Base-by-base conservation (phyloP, 2,329 filamentous ascomycete genomes). In the Fusarium anthophilum region DNA sequence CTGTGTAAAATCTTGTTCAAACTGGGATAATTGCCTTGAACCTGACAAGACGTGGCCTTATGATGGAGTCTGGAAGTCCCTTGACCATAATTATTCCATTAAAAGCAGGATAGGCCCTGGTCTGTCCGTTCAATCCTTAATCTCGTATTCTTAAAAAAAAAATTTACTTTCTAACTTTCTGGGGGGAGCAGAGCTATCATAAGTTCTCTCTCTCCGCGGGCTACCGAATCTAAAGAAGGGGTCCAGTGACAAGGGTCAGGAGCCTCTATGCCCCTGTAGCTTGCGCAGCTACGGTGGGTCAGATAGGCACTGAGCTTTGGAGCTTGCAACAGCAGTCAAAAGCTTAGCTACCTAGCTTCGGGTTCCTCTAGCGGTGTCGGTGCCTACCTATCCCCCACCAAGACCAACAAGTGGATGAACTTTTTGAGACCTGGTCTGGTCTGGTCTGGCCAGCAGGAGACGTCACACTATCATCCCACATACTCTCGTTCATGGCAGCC, bases 401-500 rank as follows among this genome's bases (percentile, higher is more conserved):
- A 51, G 48, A 22, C 24, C 26, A 47, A 47, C 32, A 35, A 35
- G 24, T 28, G 45, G 45, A 47, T 56, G n/a, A 53, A 37, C 50
- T 24, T 73, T 71, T 67, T 26, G 39, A 61, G 44, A 67, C 17
- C 38, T 44, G 38, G 28, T 22, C 41, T 24, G 41, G 41, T 26
- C 43, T 44, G 24, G 24, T 45, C 58, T 48, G 37, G 57, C 56
- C 39, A 58, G 56, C 41, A 51, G 41, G 43, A 70, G 60, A 75
- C 72, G 72, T 75, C 69, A 74, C 72, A 63, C 60, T 61, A 62
- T 69, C 59, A 69, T 64, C 47, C 30, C 47, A 68, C 50, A 35
- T 41, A 60, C 70, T 51, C 56, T 59, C 45, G 20, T 61, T 63
- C 65, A 66, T 62, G 64, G 54, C 53, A 37, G 43, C 48, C 48